These are phyloP conservation scores for Evansstolkia leycettana DNA, from an alignment of 495 filamentous ascomycete genomes.

Conservation along the genomic window DNA sequence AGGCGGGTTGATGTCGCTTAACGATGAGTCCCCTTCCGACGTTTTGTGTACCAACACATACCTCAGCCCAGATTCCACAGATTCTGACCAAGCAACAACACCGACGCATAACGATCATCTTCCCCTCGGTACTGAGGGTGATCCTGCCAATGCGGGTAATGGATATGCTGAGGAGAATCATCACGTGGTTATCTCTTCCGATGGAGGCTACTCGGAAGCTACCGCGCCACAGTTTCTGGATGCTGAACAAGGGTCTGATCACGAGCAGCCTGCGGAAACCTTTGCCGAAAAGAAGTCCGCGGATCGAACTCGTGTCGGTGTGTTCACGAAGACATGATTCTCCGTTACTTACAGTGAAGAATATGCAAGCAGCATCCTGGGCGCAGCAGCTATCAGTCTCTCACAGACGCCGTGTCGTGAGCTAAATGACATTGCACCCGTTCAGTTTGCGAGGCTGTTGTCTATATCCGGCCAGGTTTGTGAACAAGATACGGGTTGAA, in stretches of 20 bases:
- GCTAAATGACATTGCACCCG: too few species aligned
- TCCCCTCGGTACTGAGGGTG: slow-evolving; percentile 2
- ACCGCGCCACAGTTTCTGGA: neutral
- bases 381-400: too few species aligned
- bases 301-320: neutral
- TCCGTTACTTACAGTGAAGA: too few species aligned
- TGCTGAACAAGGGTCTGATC: neutral
- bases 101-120: slow-evolving; percentile 15
- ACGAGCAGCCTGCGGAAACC: neutral
- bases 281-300: neutral
- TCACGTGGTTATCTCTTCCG: neutral
- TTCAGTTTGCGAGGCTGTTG: too few species aligned
- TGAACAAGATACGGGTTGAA: too few species aligned
- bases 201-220: neutral
- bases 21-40: slow-evolving; percentile 23
- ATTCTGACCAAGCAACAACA: slow-evolving; percentile 19
- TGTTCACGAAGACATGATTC: slow-evolving; percentile 1
- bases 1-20: slow-evolving; percentile 43
- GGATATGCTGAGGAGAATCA: slow-evolving; percentile 7
- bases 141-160: slow-evolving; percentile 1
- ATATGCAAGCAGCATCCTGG: too few species aligned
- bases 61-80: slow-evolving; percentile 17
- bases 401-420: too few species aligned
- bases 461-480: too few species aligned
- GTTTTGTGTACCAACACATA: slow-evolving; percentile 14